phyloP scores from a whole-genome alignment of 768 basidiomycete species.

The Lactifluus rugatus region DNA sequence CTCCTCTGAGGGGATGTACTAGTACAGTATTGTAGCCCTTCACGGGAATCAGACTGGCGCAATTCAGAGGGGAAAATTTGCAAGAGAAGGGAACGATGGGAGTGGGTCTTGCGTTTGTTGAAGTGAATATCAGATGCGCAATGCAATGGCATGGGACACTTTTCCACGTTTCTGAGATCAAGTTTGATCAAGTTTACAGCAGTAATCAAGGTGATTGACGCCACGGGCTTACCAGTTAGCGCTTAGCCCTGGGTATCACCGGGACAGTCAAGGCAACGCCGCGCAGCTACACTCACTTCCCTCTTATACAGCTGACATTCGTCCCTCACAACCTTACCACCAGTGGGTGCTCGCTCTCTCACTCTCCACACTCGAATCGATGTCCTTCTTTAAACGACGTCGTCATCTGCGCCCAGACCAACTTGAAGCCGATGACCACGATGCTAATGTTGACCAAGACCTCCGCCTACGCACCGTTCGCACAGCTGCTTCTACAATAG shows the following conservation, averaged over 20 bases:
- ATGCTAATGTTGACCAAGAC: constrained; percentile 71
- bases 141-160: no score
- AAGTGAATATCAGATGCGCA: no score
- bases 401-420: constrained; percentile 21
- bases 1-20: background rate
- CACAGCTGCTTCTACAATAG: constrained; percentile 84
- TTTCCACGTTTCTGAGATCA: no score
- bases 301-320: background rate
- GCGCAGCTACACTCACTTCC: background rate
- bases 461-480: constrained; percentile 84
- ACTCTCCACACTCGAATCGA: background rate
- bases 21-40: background rate
- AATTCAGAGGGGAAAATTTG: no score
- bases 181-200: no score
- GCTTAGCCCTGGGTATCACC: no score
- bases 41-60: no score
- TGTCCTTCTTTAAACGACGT: constrained; percentile 17
- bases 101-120: no score
- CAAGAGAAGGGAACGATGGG: no score
- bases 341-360: background rate
- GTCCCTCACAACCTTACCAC: background rate
- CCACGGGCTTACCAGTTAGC: no score
- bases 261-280: background rate
- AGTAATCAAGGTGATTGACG: no score
- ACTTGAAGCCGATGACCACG: constrained; percentile 46